Percentiles rank a stretch among this genome's conserved stretches.
Evolutionary conservation across 441 rosid genomes (phyloP).

Genomic region (Arabidopsis lyrata): DNA sequence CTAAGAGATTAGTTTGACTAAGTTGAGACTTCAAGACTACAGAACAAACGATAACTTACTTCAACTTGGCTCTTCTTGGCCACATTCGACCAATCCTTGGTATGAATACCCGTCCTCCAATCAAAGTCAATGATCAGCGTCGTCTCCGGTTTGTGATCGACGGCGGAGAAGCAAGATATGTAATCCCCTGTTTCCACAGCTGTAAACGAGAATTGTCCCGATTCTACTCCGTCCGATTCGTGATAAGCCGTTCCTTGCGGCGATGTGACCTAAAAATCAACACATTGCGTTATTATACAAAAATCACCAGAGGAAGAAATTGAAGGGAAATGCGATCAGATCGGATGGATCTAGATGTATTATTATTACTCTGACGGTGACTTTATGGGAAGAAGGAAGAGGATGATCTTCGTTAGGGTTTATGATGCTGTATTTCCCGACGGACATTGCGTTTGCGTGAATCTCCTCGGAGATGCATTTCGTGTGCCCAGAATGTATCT

Average conservation of each 20-base stretch:
- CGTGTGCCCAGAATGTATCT: constrained; percentile 63
- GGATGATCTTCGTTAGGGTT: constrained; percentile 59
- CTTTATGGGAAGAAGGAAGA: constrained; percentile 60
- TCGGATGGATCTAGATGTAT: neutral
- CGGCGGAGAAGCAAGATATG: constrained; percentile 62
- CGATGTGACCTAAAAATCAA: constrained; percentile 60
- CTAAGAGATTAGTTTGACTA: constrained; percentile 24
- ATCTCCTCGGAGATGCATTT: constrained; percentile 83
- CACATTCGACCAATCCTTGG: constrained; percentile 71
- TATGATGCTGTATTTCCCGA: constrained; percentile 71
- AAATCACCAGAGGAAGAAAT: constrained; percentile 5
- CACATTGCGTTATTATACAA: neutral
- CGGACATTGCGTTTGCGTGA: constrained; percentile 60
- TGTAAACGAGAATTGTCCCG: constrained; percentile 70
- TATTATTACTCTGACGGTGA: constrained; percentile 60
- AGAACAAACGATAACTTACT: constrained; percentile 47
- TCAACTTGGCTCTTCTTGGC: constrained; percentile 77
- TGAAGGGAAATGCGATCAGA: constrained; percentile 3
- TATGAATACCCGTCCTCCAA: constrained; percentile 72
- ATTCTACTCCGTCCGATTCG: constrained; percentile 54
- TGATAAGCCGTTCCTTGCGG: constrained; percentile 61
- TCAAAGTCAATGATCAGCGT: constrained; percentile 63
- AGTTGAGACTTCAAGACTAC: neutral
- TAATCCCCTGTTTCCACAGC: constrained; percentile 70
- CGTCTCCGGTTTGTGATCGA: constrained; percentile 52